phyloP scores from a whole-genome alignment of 768 basidiomycete species.

The Mycena chlorophos region DNA sequence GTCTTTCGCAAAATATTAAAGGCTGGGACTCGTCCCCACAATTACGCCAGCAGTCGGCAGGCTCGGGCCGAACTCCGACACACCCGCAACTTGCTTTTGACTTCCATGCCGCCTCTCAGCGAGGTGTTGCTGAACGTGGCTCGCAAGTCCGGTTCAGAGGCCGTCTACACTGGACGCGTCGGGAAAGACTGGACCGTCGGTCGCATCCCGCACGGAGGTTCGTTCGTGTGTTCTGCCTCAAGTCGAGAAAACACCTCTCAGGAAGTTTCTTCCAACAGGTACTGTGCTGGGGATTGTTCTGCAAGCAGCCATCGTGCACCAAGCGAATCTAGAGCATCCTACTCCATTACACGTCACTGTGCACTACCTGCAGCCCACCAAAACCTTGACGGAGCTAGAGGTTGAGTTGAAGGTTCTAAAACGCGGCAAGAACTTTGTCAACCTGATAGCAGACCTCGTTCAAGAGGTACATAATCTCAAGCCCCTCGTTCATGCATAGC shows the following conservation, averaged over 20 bases:
- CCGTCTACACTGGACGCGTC: neutral
- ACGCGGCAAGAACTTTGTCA: neutral
- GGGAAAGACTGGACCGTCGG: neutral
- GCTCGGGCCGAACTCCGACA: too few relatives aligned
- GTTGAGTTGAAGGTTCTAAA: neutral
- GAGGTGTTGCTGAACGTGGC: neutral
- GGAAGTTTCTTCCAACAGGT: neutral
- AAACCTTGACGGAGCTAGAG: neutral
- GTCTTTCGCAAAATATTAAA: too few relatives aligned
- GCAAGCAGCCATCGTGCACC: neutral
- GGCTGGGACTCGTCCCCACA: too few relatives aligned
- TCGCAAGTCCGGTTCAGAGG: neutral
- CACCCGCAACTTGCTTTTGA: too few relatives aligned
- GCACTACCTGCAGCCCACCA: neutral
- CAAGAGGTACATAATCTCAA: neutral
- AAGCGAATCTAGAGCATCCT: neutral
- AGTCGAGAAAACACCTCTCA: neutral
- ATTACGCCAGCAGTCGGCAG: too few relatives aligned
- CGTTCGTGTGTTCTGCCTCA: neutral
- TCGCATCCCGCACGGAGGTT: neutral
- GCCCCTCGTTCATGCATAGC: neutral
- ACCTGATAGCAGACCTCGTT: neutral
- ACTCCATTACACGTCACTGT: neutral
- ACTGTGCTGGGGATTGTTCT: neutral
- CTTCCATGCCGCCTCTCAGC: neutral